Conservation (phyloP, 345 rosid genomes). For the Euphorbia tirucalli region DNA sequence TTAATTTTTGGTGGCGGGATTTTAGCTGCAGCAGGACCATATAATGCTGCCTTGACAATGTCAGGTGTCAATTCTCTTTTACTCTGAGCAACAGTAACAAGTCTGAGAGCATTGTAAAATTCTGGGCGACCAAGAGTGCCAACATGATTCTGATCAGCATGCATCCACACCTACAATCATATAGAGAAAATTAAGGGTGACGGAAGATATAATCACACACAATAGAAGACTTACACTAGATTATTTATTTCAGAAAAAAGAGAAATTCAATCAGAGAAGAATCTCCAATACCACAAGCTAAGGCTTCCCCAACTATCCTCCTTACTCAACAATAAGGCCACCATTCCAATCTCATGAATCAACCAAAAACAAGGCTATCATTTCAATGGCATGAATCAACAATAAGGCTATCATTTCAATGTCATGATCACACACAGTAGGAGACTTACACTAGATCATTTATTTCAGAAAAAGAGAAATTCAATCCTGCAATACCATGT, state of each 20-base stretch:
- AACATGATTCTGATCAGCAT: constrained; percentile 69
- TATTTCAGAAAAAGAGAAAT: no score
- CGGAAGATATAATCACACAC: neutral
- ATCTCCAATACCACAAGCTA: neutral
- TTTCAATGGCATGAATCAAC: no score
- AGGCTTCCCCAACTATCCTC: neutral
- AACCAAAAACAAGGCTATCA: no score
- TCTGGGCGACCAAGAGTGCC: constrained; percentile 86
- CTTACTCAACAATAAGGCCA: neutral
- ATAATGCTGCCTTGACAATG: constrained; percentile 88
- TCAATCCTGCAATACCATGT: no score
- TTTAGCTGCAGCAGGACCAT: constrained; percentile 94
- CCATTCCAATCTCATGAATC: neutral
- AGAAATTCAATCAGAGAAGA: neutral
- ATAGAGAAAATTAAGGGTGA: neutral
- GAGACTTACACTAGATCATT: no score
- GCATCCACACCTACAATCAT: constrained; percentile 73
- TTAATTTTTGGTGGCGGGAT: constrained; percentile 91
- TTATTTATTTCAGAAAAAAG: neutral
- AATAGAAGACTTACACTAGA: no score
- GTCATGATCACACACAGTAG: no score
- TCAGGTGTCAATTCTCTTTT: constrained; percentile 91
- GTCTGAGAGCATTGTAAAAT: constrained; percentile 82
- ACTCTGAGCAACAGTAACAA: constrained; percentile 97
- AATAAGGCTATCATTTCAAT: no score